Evolutionary conservation across 345 rosid genomes (phyloP).

Genomic region (Microcos paniculata): DNA sequence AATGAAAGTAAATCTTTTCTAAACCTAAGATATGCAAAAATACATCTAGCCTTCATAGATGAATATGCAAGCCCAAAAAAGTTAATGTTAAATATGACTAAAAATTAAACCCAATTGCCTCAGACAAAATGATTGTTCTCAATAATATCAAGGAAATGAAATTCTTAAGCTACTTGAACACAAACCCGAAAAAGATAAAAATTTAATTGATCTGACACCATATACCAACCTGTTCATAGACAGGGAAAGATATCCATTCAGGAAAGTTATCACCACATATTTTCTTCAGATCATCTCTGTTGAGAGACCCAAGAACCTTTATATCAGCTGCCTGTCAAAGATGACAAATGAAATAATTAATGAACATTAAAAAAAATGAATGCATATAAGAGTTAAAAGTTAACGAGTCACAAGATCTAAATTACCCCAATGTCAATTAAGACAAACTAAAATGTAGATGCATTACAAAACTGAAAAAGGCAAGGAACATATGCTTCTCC

Average conservation of each 20-base stretch:
- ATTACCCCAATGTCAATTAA: not conserved
- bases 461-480: not conserved
- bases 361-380: not conserved
- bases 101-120: not conserved
- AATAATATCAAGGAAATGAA: not conserved
- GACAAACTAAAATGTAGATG: not conserved
- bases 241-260: conserved; percentile 97
- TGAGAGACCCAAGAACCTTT: conserved; percentile 83
- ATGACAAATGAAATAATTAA: not conserved
- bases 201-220: not conserved
- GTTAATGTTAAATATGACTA: not conserved
- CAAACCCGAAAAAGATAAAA: not conserved
- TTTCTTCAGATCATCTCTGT: conserved; percentile 91
- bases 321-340: conserved; percentile 82
- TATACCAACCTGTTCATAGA: conserved; percentile 80
- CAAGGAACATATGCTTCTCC: not conserved
- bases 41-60: not conserved
- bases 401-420: not conserved
- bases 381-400: not conserved
- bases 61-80: not conserved
- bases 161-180: not conserved
- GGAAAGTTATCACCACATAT: conserved; percentile 96
- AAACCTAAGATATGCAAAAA: not conserved
- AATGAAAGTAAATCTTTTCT: not conserved
- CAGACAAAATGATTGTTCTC: not conserved